Base-by-base conservation (phyloP, 192 early-diverging fungal species). In the Paraglomus occultum region DNA sequence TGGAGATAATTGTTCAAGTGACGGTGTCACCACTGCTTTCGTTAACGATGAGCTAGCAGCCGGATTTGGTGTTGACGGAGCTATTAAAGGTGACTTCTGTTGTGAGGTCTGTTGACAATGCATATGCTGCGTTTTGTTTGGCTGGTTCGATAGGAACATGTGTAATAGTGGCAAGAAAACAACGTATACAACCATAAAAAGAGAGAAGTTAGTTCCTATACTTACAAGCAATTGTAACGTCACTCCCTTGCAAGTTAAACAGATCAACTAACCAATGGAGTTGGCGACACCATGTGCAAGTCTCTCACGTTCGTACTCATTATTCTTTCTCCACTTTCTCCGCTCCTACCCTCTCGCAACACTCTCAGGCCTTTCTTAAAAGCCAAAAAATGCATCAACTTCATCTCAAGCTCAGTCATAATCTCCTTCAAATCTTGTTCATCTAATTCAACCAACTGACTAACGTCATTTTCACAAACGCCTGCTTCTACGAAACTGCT, bases 381-480 rank as follows among this genome's bases (percentile, higher is more conserved):
- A 14, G 76, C 76, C n/a, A 77, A 67, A 1, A 74, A 77, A 74
- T 85, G 84, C 59, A 85, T 84, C 18, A 82, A 82, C 22, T 79
- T 73, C 80, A 85, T 82, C 0, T 73, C 67, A 2, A 85, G 71
- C 10, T 74, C 75, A 7, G 73, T 59, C 45, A 82, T 61, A 20
- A 85, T 73, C 63, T 79, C 81, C 64, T 72, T 77, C 50, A 85
- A 54, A 22, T 83, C 84, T n/a, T 74, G 72, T 6, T 85, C 84
- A 45, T 80, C 81, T 68, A 85, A 77, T 5, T 75, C 73, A 11
- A 85, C 49, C 14, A 85, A 72, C 40, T 79, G 77, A 11, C 74
- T 75, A 42, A 85, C 60, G 17, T 78, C 79, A 44, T 80, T 77
- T 48, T 85, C 82, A 0, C 77, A 65, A 23, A 79, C 82, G 38